Percentiles rank a stretch among this genome's conserved stretches.
Evolutionary conservation across 768 basidiomycete genomes (phyloP).

Genomic region (Auriculariales sp.): DNA sequence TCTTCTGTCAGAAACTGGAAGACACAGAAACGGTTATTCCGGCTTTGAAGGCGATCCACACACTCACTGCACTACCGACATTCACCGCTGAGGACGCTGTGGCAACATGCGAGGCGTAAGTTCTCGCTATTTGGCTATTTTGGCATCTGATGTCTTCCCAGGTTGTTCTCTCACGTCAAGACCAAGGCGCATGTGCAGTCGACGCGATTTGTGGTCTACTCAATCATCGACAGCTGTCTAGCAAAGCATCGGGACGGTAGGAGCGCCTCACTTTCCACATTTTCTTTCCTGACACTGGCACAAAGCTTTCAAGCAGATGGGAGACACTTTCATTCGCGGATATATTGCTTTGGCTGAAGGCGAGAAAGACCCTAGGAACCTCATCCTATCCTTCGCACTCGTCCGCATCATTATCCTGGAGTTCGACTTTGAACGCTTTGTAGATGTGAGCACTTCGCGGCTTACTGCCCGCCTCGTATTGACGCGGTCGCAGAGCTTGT

Average conservation of each 20-base stretch:
- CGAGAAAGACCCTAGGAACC: conserved; percentile 94
- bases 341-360: conserved; percentile 80
- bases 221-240: conserved; percentile 65
- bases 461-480: not conserved
- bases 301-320: conserved; percentile 56
- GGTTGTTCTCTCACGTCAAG: conserved; percentile 61
- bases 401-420: conserved; percentile 75
- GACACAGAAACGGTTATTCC: conserved; percentile 76
- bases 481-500: conserved; percentile 46
- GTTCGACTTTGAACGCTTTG: conserved; percentile 58
- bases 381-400: conserved; percentile 80
- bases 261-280: conserved; percentile 12
- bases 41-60: conserved; percentile 59
- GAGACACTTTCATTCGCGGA: conserved; percentile 52
- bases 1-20: conserved; percentile 77
- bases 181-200: conserved; percentile 76
- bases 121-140: conserved; percentile 9
- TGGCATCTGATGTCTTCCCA: conserved; percentile 16
- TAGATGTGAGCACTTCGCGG: conserved; percentile 47
- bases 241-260: conserved; percentile 52
- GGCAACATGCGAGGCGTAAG: conserved; percentile 47
- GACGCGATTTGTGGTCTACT: conserved; percentile 67
- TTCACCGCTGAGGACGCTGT: conserved; percentile 53
- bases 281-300: conserved; percentile 4
- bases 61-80: conserved; percentile 44